These are phyloP conservation scores for Arthrobotrys musiformis DNA, from an alignment of 2,329 filamentous ascomycete species.

Conservation along the genomic window DNA sequence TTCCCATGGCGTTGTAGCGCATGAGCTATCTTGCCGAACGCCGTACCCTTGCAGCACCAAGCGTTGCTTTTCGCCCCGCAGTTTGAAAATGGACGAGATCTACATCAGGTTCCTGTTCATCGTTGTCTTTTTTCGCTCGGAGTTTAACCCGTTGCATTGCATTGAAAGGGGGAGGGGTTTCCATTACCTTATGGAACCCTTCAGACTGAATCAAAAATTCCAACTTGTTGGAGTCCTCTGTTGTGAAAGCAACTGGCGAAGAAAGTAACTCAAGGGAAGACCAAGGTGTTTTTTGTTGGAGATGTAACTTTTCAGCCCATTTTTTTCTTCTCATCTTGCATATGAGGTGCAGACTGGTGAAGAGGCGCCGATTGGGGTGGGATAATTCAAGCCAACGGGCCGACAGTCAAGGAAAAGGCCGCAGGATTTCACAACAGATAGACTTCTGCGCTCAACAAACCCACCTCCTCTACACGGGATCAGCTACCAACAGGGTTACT, in stretches of 20 bases:
- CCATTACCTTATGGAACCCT: neutral
- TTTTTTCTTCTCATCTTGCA: neutral
- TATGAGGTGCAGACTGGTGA: neutral
- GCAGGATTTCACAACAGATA: neutral
- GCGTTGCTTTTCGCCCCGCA: constrained; percentile 8
- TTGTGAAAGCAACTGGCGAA: neutral
- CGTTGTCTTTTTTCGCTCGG: neutral
- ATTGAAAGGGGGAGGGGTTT: neutral
- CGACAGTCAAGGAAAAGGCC: neutral
- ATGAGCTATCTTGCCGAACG: constrained; percentile 14
- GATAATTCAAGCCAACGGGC: neutral
- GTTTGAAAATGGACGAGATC: neutral
- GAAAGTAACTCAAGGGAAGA: neutral
- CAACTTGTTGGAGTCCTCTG: neutral
- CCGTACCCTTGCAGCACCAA: constrained; percentile 4
- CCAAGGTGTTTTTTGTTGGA: neutral
- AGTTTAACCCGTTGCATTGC: neutral
- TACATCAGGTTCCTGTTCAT: neutral
- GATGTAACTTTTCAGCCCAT: neutral
- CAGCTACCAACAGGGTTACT: neutral
- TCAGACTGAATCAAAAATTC: neutral
- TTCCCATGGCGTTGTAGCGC: constrained; percentile 7
- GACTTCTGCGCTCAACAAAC: neutral
- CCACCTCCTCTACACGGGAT: constrained; percentile 4
- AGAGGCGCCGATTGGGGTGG: neutral